Conservation (phyloP, 371 early-diverging fungal species). For the Circinella umbellata region DNA sequence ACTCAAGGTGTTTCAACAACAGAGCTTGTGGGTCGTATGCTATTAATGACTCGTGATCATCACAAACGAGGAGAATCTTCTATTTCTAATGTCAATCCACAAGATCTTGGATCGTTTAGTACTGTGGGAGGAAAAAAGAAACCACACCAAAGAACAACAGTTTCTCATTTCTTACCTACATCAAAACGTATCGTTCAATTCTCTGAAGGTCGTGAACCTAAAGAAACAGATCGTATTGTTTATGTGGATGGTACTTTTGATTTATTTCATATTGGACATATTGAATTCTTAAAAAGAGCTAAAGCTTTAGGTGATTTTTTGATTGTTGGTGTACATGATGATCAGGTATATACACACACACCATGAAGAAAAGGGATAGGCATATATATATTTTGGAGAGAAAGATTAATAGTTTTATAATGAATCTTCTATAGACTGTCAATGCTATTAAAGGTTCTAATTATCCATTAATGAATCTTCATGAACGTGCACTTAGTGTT, state of each 20-base stretch:
- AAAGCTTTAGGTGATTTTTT: slow-evolving; percentile 86
- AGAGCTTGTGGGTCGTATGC: slow-evolving; percentile 95
- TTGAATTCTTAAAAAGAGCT: slow-evolving; percentile 90
- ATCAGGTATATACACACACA: slow-evolving; percentile 61
- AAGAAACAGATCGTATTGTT: slow-evolving; percentile 69
- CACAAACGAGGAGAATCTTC: slow-evolving; percentile 65
- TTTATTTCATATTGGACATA: slow-evolving; percentile 96
- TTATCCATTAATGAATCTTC: slow-evolving; percentile 93
- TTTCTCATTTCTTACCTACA: slow-evolving; percentile 89
- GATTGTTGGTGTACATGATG: slow-evolving; percentile 94
- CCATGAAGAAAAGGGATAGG: too few relatives aligned
- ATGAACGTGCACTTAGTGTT: slow-evolving; percentile 90
- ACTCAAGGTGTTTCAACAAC: slow-evolving; percentile 95
- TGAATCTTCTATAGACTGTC: slow-evolving; percentile 58
- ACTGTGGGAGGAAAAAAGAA: slow-evolving; percentile 4
- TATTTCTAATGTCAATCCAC: slow-evolving; percentile 62
- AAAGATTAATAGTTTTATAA: too few relatives aligned
- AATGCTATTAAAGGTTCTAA: slow-evolving; percentile 85
- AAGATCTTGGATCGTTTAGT: slow-evolving; percentile 68
- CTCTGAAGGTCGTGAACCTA: slow-evolving; percentile 81
- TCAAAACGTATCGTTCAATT: slow-evolving; percentile 87
- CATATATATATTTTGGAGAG: background rate
- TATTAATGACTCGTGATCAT: slow-evolving; percentile 88
- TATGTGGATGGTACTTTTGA: slow-evolving; percentile 98
- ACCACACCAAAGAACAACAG: slow-evolving; percentile 39